A percentile compares a stretch with the other conserved stretches of the same genome.
Conservation (phyloP, 169 alveolate genomes). For the Theileria orientalis region DNA sequence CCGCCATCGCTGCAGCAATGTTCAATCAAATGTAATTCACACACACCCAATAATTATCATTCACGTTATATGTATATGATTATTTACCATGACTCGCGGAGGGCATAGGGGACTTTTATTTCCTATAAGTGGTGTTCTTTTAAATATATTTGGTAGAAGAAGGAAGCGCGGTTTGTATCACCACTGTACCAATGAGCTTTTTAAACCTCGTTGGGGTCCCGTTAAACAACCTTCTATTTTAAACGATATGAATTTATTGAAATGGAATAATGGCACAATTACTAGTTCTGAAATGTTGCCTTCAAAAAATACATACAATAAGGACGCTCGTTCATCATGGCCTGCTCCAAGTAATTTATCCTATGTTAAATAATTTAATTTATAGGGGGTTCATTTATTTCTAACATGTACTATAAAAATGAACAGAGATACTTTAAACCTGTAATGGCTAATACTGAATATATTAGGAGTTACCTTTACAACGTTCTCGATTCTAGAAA, state of each 20-base stretch:
- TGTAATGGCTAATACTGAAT: constrained; percentile 64
- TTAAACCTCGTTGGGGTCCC: constrained; percentile 78
- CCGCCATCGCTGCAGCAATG: constrained; percentile 87
- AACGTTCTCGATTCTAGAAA: constrained; percentile 66
- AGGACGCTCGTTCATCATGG: constrained; percentile 48
- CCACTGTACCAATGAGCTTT: constrained; percentile 72
- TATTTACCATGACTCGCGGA: constrained; percentile 58
- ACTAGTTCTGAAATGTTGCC: constrained; percentile 72
- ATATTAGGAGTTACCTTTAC: constrained; percentile 66
- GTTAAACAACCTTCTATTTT: constrained; percentile 55
- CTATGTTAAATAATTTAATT: neutral
- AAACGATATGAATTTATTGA: constrained; percentile 61
- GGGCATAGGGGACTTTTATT: constrained; percentile 61
- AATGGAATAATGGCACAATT: constrained; percentile 62
- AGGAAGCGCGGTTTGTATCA: constrained; percentile 75
- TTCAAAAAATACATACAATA: constrained; percentile 41
- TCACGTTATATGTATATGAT: neutral
- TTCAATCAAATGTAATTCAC: constrained; percentile 6
- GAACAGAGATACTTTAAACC: constrained; percentile 71
- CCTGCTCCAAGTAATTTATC: constrained; percentile 23
- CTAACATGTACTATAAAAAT: constrained; percentile 61
- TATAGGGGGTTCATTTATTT: constrained; percentile 28
- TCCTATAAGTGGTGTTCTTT: constrained; percentile 72
- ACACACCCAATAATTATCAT: neutral
- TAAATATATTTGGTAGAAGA: constrained; percentile 67